These are phyloP conservation scores for Silene uniflora DNA, from an alignment of 148 eudicot species.

Conservation along the genomic window DNA sequence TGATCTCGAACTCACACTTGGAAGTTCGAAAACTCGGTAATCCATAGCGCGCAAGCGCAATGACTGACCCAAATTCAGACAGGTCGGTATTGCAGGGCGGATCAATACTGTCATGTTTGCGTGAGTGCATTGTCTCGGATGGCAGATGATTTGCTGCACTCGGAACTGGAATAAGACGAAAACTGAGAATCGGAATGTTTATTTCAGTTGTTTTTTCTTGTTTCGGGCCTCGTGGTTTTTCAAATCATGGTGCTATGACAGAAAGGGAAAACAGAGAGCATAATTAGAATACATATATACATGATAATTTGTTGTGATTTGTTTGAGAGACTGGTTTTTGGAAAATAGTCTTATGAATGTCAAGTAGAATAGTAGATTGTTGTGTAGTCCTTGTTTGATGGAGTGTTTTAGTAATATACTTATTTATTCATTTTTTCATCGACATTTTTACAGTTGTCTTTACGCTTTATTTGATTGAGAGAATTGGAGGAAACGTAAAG, in stretches of 20 bases:
- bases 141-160: not conserved
- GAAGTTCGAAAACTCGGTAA: constrained; percentile 62
- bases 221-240: constrained; percentile 10
- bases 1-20: constrained; percentile 93
- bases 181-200: constrained; percentile 4
- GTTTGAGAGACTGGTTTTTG: constrained; percentile 25
- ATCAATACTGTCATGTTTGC: not conserved
- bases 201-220: not conserved
- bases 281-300: constrained; percentile 18
- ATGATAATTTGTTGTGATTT: constrained; percentile 18
- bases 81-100: not conserved
- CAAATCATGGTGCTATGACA: not conserved
- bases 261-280: not conserved
- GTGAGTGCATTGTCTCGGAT: constrained; percentile 1
- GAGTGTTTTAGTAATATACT: constrained; percentile 9
- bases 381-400: constrained; percentile 10
- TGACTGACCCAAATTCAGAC: not conserved
- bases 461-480: not conserved
- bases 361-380: constrained; percentile 24
- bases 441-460: not conserved
- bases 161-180: not conserved
- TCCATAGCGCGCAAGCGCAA: not conserved
- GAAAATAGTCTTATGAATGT: constrained; percentile 14
- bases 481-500: not conserved
- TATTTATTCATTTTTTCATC: not conserved